Evolutionary conservation across 2,329 filamentous ascomycete genomes (phyloP).

Genomic region (Sporothrix pallida): DNA sequence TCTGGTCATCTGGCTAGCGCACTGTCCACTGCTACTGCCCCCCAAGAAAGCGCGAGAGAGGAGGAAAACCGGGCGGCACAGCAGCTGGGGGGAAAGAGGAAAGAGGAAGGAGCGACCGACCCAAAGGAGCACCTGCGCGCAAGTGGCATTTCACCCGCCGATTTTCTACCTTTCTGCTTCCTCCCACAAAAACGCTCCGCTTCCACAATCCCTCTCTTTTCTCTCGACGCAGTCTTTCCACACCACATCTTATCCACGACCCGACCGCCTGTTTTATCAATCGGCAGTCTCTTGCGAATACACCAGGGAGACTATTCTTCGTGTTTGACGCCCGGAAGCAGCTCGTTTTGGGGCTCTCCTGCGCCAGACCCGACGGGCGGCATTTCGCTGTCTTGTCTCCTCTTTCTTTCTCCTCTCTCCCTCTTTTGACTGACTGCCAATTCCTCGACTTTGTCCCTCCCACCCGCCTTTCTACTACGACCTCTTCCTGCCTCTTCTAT

Average conservation of each 20-base stretch:
- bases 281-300: slow-evolving; percentile 19
- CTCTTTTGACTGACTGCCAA: not conserved
- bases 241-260: not conserved
- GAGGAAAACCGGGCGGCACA: slow-evolving; percentile 18
- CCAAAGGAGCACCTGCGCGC: slow-evolving; percentile 31
- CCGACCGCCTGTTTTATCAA: not conserved
- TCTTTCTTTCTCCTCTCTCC: slow-evolving; percentile 5
- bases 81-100: slow-evolving; percentile 28
- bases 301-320: not conserved
- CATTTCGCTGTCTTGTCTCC: not conserved
- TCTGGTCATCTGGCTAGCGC: slow-evolving; percentile 34
- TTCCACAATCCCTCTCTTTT: slow-evolving; percentile 23
- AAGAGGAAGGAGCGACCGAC: not conserved
- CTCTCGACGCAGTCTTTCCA: not conserved
- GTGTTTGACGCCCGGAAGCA: slow-evolving; percentile 16
- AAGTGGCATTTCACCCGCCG: slow-evolving; percentile 36
- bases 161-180: slow-evolving; percentile 33
- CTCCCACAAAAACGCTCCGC: slow-evolving; percentile 31
- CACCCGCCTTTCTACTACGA: not conserved
- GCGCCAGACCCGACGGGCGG: slow-evolving; percentile 1
- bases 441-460: not conserved
- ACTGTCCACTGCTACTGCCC: slow-evolving; percentile 4
- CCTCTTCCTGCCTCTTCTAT: not conserved
- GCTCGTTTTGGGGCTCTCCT: slow-evolving; percentile 25
- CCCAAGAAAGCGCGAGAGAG: slow-evolving; percentile 7